Base-by-base conservation (phyloP, 805 yeast genomes). In the Kluyveromyces wickerhamii region DNA sequence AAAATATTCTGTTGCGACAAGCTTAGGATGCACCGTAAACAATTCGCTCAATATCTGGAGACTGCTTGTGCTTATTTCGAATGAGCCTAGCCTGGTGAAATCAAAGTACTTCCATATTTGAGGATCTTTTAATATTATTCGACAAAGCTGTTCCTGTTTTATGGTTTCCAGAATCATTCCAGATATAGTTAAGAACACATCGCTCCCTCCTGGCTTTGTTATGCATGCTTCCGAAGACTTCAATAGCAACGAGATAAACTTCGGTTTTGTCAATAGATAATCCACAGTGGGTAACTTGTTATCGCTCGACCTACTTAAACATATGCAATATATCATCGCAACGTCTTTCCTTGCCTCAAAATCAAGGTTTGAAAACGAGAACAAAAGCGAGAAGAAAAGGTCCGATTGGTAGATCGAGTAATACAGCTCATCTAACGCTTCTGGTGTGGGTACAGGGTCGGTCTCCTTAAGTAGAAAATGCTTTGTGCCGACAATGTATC, bases 281-380 rank as follows among this genome's bases (percentile, higher is more conserved):
- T 89, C 96, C 13, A 86, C 88, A 0, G 96, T 85, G 12, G 95
- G 95, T 7, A 79, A 72, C 45, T 86, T 72, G 45, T 67, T 72
- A 27, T 86, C 89, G 24, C 77, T 74, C 43, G 79, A 81, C 35
- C 95, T 76, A 48, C 88, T 75, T 42, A 92, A 68, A 27, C 94
- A 67, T 4, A 85, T 77, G 42, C 78, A 72, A 54, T 87, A 86
- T 34, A 92, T 55, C 4, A 73, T 63, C 4, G 76, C 69, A 11
- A 86, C 89, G 47, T 84, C 92, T 49, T 89, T 87, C 37, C 96
- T 68, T 29, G 94, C 76, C 53, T 92, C 97, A 59, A 92, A 88
- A 43, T 86, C 96, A 37, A 92, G 67, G 21, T 68, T 66, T n/a
- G 62, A 63, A 37, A 92, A 62, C 48, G 77, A 72, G 13, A 62